Conservation (phyloP, 2,329 filamentous ascomycete genomes). For the Nemania abortiva region DNA sequence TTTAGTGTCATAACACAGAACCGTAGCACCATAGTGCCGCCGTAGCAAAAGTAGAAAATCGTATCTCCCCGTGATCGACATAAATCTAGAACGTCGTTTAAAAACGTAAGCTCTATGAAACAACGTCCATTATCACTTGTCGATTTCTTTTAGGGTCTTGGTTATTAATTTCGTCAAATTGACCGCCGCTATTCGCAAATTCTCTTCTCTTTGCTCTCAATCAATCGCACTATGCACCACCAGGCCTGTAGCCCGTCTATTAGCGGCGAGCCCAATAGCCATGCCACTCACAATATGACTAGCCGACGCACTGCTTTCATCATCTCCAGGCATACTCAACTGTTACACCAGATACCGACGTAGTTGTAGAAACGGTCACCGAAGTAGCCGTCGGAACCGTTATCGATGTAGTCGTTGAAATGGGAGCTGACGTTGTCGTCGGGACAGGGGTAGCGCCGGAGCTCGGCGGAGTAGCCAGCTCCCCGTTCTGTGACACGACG, state of each 20-base stretch:
- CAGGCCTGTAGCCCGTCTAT: not conserved
- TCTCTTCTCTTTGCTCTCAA: not conserved
- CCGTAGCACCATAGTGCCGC: too few species aligned
- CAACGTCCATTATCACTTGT: too few species aligned
- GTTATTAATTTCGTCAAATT: not conserved
- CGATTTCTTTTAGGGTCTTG: not conserved
- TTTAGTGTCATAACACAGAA: not conserved
- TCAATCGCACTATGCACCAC: not conserved
- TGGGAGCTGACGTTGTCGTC: not conserved
- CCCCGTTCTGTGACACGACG: not conserved
- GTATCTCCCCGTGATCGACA: too few species aligned
- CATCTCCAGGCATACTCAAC: slow-evolving; percentile 5
- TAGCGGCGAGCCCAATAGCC: not conserved
- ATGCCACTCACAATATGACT: too few species aligned
- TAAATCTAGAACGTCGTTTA: too few species aligned
- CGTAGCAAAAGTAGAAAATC: too few species aligned
- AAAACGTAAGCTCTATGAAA: too few species aligned
- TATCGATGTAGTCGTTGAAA: slow-evolving; percentile 4
- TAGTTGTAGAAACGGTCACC: slow-evolving; percentile 5
- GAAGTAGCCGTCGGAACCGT: slow-evolving; percentile 4
- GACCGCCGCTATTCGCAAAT: not conserved
- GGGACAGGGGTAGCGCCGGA: not conserved
- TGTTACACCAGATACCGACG: not conserved
- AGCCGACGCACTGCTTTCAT: not conserved
- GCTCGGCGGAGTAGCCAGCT: not conserved